phyloP scores from a whole-genome alignment of 2,329 filamentous ascomycete species.

The Drechslerella coelobrocha region DNA sequence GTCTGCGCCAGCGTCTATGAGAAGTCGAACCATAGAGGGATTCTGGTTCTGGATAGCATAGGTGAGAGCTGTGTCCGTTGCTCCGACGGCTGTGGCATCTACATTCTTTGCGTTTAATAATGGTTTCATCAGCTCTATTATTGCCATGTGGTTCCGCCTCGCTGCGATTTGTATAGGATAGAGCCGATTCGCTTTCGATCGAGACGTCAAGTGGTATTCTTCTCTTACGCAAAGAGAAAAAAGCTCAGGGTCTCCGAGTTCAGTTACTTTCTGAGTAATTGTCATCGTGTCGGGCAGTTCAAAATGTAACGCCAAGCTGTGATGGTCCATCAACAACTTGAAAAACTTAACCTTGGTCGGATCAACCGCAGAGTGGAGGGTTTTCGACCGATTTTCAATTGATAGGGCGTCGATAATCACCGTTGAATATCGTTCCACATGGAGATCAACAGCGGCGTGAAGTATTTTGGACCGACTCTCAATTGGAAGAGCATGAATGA shows the following conservation, averaged over 20 bases:
- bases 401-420: no score
- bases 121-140: constrained; percentile 2
- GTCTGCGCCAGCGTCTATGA: background rate
- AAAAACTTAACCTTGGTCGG: background rate
- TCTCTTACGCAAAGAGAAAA: background rate
- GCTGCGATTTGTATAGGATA: constrained; percentile 28
- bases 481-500: background rate
- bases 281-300: background rate
- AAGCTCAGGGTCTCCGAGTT: background rate
- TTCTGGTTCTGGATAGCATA: constrained; percentile 28
- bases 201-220: background rate
- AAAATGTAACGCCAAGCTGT: background rate
- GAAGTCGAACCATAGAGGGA: background rate
- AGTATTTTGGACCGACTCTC: background rate
- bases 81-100: background rate
- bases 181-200: background rate
- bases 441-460: background rate
- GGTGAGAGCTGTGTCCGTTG: constrained; percentile 8
- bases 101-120: background rate
- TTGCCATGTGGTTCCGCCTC: background rate
- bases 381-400: no score
- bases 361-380: no score
- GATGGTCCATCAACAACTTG: background rate
- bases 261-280: background rate
- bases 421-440: no score